Evolutionary conservation across 2,329 filamentous ascomycete species (phyloP).

Genomic region (Epichloe elymi): DNA sequence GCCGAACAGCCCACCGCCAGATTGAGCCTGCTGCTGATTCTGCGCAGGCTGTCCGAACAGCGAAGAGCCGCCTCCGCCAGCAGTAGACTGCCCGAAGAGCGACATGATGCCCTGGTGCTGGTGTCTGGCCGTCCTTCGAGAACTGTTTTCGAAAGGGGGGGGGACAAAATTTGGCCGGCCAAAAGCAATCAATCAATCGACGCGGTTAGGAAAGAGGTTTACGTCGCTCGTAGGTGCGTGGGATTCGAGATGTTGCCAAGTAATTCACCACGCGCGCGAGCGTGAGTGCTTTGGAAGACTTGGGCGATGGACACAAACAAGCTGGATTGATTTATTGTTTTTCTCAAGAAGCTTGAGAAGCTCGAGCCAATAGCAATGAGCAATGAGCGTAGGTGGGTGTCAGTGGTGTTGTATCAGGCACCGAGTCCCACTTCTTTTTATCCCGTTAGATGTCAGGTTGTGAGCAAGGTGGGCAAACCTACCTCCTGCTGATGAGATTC

Average conservation of each 20-base stretch:
- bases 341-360: constrained; percentile 11
- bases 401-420: not conserved
- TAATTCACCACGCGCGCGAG: not conserved
- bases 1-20: constrained; percentile 7
- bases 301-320: too few relatives aligned
- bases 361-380: constrained; percentile 21
- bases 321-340: not conserved
- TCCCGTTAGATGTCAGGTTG: too few relatives aligned
- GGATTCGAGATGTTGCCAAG: not conserved
- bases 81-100: constrained; percentile 20
- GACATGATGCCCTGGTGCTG: constrained; percentile 17
- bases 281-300: not conserved
- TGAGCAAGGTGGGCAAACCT: too few relatives aligned
- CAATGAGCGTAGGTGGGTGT: not conserved
- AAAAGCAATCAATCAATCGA: not conserved
- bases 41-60: constrained; percentile 16
- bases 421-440: not conserved
- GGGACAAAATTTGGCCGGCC: too few relatives aligned
- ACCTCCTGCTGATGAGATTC: too few relatives aligned
- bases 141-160: not conserved
- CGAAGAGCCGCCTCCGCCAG: constrained; percentile 9
- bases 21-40: constrained; percentile 5
- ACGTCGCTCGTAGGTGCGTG: not conserved
- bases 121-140: not conserved
- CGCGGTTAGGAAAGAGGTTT: too few relatives aligned